Evolutionary conservation across 768 basidiomycete genomes (phyloP), one percentile per base, ranked within the genome.

Genomic region (Mrakia frigida): DNA sequence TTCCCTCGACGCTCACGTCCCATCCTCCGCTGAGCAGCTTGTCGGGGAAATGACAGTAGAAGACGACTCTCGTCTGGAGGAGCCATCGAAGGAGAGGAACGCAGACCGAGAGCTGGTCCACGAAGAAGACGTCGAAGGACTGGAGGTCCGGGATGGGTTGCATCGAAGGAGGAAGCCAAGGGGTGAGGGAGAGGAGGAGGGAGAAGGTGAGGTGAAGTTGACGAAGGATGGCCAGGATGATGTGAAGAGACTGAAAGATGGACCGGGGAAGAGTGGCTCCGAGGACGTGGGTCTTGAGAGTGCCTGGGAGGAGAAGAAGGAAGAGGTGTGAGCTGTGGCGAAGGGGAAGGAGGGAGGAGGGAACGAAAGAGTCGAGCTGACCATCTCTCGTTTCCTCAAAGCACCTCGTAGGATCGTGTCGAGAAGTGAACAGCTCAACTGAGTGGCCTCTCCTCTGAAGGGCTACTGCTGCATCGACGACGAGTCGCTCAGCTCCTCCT

Each of bases 1-100:
- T 0, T 53, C 70, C 71, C 60, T 65, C 63, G 52, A 53, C 68
- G 73, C 61, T 70, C 75, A 76, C 46, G 74, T 81, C 81, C 82
- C 83, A 82, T 46, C 83, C 83, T 18, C 82, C 83, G 61, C 79
- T 79, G 37, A 98, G 87, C 0, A 98, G 86, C 83, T 96, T 96
- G 84, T 99, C 96, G 0, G 96, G 97, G 79, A 99, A 98, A 82
- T 98, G 97, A 79, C 94, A 96, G 82, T 99, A 98, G 84, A 98
- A 98, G 28, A 98, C 90, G 41, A 96, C 92, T 2, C 93, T 89
- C n/a, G 88, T 92, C 31, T 86, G 86, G 3, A 86, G 87, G 21
- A 92, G 80, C 77, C 85, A 80, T 3, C 92, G 88, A 0, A 99
- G 86, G 76, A 97, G 85, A 0, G 96, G 96, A 35, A 98, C 86